phyloP scores from a whole-genome alignment of 2,329 filamentous ascomycete genomes.

The Colletotrichum cereale region DNA sequence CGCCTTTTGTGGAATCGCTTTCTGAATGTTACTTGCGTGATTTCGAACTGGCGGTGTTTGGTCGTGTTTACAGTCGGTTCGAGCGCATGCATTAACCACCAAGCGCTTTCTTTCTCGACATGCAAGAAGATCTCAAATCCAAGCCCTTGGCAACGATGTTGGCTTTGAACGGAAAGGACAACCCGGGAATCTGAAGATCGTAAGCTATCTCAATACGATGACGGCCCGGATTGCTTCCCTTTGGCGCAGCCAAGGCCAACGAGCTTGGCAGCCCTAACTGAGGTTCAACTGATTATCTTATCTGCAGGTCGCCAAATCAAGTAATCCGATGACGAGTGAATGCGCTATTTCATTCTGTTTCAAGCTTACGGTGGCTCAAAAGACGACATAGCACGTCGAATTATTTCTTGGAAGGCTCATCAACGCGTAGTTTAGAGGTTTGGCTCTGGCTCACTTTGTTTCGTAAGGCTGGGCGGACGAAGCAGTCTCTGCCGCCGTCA shows the following conservation, averaged over 20 bases:
- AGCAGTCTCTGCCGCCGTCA: no score
- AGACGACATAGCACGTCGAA: neutral
- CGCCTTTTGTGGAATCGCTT: no score
- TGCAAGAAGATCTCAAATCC: neutral
- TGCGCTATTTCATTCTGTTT: no score
- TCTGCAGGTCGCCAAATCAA: neutral
- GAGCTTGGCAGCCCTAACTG: no score
- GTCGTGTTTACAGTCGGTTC: no score
- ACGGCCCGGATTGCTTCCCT: neutral
- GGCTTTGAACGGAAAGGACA: neutral
- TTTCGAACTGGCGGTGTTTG: no score
- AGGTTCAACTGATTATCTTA: no score
- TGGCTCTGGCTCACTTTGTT: no score
- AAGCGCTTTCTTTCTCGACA: neutral
- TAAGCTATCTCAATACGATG: no score
- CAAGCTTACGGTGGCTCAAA: no score
- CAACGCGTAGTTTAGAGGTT: neutral
- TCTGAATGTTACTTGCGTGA: no score
- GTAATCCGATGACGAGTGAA: neutral
- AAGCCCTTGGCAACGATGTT: neutral
- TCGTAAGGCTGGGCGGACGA: neutral
- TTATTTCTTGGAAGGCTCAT: neutral
- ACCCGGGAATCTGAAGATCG: neutral
- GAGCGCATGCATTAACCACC: neutral
- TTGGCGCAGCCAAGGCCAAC: neutral